Base-by-base conservation (phyloP, 2,329 filamentous ascomycete species). In the Diaporthe eres region DNA sequence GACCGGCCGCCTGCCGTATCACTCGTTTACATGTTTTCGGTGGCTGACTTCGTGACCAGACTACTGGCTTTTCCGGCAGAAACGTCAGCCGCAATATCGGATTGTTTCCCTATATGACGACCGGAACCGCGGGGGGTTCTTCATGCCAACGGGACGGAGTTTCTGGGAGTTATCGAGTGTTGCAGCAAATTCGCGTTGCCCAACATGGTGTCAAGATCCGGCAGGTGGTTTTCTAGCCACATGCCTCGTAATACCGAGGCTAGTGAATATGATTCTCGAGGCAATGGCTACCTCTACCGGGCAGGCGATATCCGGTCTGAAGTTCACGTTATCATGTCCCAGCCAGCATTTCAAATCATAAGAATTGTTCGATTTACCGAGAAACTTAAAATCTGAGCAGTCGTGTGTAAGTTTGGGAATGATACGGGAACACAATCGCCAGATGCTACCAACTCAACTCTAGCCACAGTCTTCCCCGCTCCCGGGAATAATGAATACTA, bases 81-180 rank as follows among this genome's bases (percentile, higher is more conserved):
- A 51, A 58, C 75, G 37, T 76, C 75, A 44, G 75, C 63, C 19
- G 49, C 71, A 39, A 76, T 74, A 74, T 76, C 71, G 6, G 58
- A 74, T 34, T 70, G 63, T 15, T 71, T 70, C 39, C 75, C 75
- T n/a, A 74, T 76, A 72, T 77, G 65, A 77, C 34, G 39, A 42
- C 1, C 17, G 19, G 15, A 42, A 17, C 1, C 53, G 13, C 8
- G 34, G 17, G 3, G 19, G 34, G n/a, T 2, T 53, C 13, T 39
- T 25, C 28, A n/a, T 5, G 7, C 12, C 17, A 17, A 60, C 4
- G 4, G 13, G 15, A 19, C 13, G 19, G n/a, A 13, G 12, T 68
- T 39, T 17, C 3, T n/a, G 17, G 17, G 28, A 12, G 5, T 28
- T 22, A 3, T 31, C 8, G 19, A 34, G 19, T 37, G 25, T 10